Evolutionary conservation across 2,329 filamentous ascomycete genomes (phyloP), one percentile per base, ranked within the genome.

Genomic region (Talaromyces albobiverticillius): DNA sequence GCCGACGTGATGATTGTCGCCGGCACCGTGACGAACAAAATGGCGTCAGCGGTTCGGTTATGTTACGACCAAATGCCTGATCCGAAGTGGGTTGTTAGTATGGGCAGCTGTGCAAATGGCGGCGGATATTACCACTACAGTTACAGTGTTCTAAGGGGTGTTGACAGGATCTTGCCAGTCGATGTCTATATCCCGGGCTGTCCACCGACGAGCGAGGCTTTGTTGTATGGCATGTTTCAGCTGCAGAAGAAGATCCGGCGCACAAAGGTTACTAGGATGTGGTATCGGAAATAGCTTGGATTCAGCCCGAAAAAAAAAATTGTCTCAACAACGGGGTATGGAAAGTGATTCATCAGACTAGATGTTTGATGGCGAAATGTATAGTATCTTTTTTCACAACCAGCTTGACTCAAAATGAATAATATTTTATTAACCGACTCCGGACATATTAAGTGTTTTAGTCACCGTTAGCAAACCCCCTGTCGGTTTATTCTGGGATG

Each of bases 1-100:
- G 89, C 89, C 57, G 90, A 95, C 72, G 87, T 95, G 61, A 94
- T 95, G 90, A 94, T 95, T 65, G 90, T 95, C 20, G 90, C 91
- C 23, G 91, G 91, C 56, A 96, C 91, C 26, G 82, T 96, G 58
- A 95, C 90, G 63, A 96, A 96, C 81, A 96, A 96, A 80, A 96
- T 96, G 91, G 90, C 90, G 1, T 90, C 91, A 2, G 91, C 91
- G 31, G 78, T 96, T 67, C 82, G 91, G 72, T 89, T 94, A 76
- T 87, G 95, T 58, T 96, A 96, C 77, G 91, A 96, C 73, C 91
- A 95, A 79, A 95, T 95, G 90, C 90, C 90, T 26, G 90, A 95
- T 29, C 90, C 90, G 16, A 82, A 88, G 67, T 95, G 90, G 90
- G 90, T 93, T 20, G 82, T 88, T 65, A 89, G 85, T 63, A 93